Percentiles rank a stretch among this genome's conserved stretches.
phyloP scores from a whole-genome alignment of 1,139 yeast genomes.

The Zygosaccharomyces pseudobailii region DNA sequence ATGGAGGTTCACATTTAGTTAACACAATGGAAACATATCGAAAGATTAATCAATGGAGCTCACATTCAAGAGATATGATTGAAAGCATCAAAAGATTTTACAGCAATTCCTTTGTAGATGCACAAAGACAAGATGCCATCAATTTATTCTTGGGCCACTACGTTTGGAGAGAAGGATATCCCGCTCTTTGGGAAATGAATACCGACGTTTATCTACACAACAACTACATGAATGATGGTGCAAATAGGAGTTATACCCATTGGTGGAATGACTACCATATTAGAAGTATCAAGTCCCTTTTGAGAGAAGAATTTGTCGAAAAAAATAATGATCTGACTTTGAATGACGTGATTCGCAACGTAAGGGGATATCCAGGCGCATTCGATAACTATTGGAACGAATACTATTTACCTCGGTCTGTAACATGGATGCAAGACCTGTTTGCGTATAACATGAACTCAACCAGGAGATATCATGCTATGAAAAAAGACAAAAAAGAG shows the following conservation, averaged over 20 bases:
- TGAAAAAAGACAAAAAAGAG: conserved; percentile 18
- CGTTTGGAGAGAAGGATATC: conserved; percentile 66
- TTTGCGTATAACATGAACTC: conserved; percentile 88
- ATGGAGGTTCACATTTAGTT: conserved; percentile 95
- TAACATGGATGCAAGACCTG: conserved; percentile 59
- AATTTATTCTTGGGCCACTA: conserved; percentile 89
- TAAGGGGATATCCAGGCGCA: conserved; percentile 61
- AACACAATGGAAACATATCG: conserved; percentile 97
- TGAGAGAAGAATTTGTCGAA: conserved; percentile 27
- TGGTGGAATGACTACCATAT: conserved; percentile 75
- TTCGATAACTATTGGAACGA: conserved; percentile 87
- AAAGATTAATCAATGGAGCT: conserved; percentile 95
- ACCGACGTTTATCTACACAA: conserved; percentile 88
- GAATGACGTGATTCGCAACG: conserved; percentile 30
- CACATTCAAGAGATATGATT: conserved; percentile 92
- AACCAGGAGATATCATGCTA: conserved; percentile 62
- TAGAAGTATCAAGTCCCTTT: conserved; percentile 32
- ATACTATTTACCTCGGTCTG: conserved; percentile 66
- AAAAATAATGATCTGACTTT: conserved; percentile 31
- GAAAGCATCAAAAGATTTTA: conserved; percentile 92
- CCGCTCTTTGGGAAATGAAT: conserved; percentile 87
- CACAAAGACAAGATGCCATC: conserved; percentile 94
- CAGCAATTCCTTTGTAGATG: conserved; percentile 92
- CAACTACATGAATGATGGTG: conserved; percentile 38
- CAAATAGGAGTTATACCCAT: conserved; percentile 60